Conservation (phyloP, 495 filamentous ascomycete species). For the Barbatosphaeria neglecta region DNA sequence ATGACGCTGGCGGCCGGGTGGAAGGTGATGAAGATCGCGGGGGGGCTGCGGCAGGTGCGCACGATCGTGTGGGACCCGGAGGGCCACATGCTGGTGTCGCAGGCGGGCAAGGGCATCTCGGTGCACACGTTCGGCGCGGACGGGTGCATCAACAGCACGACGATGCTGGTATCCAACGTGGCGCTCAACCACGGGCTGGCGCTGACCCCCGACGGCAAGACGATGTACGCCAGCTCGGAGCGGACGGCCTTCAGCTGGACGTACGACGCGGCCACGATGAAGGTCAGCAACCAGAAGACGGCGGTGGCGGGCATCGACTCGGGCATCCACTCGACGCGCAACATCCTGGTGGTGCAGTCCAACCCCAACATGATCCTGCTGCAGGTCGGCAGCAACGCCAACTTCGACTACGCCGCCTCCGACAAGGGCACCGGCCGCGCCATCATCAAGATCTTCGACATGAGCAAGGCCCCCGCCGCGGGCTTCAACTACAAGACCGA, state of each 20-base stretch:
- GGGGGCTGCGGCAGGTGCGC: slow-evolving; percentile 41
- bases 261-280: slow-evolving; percentile 39
- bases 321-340: slow-evolving; percentile 48
- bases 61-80: slow-evolving; percentile 47
- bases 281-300: slow-evolving; percentile 31
- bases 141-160: slow-evolving; percentile 30
- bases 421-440: slow-evolving; percentile 39
- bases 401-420: slow-evolving; percentile 42
- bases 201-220: slow-evolving; percentile 47
- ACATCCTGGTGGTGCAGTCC: slow-evolving; percentile 45
- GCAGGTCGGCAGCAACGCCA: slow-evolving; percentile 46
- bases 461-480: slow-evolving; percentile 26
- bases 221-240: slow-evolving; percentile 51
- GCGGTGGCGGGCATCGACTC: slow-evolving; percentile 46
- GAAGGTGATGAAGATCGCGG: slow-evolving; percentile 41
- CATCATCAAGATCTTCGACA: slow-evolving; percentile 52
- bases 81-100: slow-evolving; percentile 50
- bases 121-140: slow-evolving; percentile 40
- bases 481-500: slow-evolving; percentile 38
- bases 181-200: slow-evolving; percentile 58
- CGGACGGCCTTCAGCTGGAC: slow-evolving; percentile 45
- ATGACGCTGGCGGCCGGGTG: slow-evolving; percentile 43
- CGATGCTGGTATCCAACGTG: slow-evolving; percentile 22
- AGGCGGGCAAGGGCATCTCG: slow-evolving; percentile 41
- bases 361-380: slow-evolving; percentile 39